Evolutionary conservation across 768 basidiomycete genomes (phyloP).

Genomic region (Pisolithus tinctorius): DNA sequence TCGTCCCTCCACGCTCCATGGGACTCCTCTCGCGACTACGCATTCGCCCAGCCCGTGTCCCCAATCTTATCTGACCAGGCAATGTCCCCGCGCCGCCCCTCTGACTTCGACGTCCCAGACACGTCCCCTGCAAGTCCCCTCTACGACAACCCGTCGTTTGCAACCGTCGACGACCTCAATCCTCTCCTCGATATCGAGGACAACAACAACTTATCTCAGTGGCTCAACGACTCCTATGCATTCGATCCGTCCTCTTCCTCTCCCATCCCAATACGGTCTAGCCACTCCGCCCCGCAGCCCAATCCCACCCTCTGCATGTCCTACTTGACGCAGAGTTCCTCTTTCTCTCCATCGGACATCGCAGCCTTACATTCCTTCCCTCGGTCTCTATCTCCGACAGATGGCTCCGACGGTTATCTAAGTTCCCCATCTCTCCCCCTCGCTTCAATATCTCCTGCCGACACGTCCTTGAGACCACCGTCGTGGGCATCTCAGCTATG

Average conservation of each 20-base stretch:
- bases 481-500: slow-evolving; percentile 64
- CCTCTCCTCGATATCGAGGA: slow-evolving; percentile 36
- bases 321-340: slow-evolving; percentile 44
- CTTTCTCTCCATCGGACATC: slow-evolving; percentile 57
- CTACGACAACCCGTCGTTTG: slow-evolving; percentile 28
- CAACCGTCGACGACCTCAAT: slow-evolving; percentile 26
- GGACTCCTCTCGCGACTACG: slow-evolving; percentile 28
- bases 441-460: slow-evolving; percentile 54
- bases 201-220: slow-evolving; percentile 40
- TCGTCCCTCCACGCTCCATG: slow-evolving; percentile 11
- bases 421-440: slow-evolving; percentile 38
- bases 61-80: slow-evolving; percentile 33
- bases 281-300: slow-evolving; percentile 34
- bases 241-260: slow-evolving; percentile 38
- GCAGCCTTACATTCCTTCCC: slow-evolving; percentile 59
- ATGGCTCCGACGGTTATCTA: slow-evolving; percentile 42
- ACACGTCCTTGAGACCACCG: slow-evolving; percentile 53
- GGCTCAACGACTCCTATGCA: slow-evolving; percentile 49
- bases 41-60: slow-evolving; percentile 34
- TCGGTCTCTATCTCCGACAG: slow-evolving; percentile 52
- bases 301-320: slow-evolving; percentile 40
- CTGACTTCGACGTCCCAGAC: slow-evolving; percentile 35
- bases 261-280: slow-evolving; percentile 57
- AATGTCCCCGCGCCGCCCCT: slow-evolving; percentile 34
- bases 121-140: slow-evolving; percentile 33